Conservation (phyloP, 2,329 filamentous ascomycete species). For the Hymenotorrendiella dingleyae region DNA sequence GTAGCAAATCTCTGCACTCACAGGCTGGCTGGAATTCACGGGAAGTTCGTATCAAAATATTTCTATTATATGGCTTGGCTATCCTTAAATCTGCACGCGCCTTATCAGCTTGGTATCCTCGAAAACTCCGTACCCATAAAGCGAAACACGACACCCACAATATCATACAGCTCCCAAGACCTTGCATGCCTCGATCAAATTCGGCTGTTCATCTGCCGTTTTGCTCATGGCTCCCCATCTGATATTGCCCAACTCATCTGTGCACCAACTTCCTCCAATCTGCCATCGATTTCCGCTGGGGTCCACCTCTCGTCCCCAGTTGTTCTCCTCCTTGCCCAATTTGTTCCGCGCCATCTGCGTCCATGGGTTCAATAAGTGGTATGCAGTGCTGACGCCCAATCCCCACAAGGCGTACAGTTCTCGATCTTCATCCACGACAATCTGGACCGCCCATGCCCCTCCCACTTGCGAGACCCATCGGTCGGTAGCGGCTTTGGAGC, state of each 20-base stretch:
- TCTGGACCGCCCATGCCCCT: constrained; percentile 40
- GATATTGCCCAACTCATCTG: constrained; percentile 36
- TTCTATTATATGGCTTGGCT: no score
- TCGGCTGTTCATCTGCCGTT: constrained; percentile 48
- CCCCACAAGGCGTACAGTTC: constrained; percentile 63
- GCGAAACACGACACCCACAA: background rate
- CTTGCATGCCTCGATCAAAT: constrained; percentile 44
- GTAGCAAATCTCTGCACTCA: no score
- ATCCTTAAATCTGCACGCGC: background rate
- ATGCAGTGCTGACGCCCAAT: constrained; percentile 53
- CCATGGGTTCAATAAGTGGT: constrained; percentile 56
- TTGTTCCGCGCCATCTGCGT: constrained; percentile 50
- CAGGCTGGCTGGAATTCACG: no score
- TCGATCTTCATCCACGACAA: constrained; percentile 57
- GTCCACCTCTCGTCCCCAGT: constrained; percentile 56
- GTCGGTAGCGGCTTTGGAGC: constrained; percentile 51
- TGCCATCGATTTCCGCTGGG: constrained; percentile 65
- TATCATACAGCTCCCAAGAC: constrained; percentile 21
- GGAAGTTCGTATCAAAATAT: background rate
- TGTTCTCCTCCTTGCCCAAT: constrained; percentile 56
- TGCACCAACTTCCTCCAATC: constrained; percentile 49
- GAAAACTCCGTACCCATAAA: background rate
- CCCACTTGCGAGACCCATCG: constrained; percentile 27
- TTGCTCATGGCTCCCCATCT: constrained; percentile 45
- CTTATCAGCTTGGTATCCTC: constrained; percentile 1